Conservation (phyloP, 2,329 filamentous ascomycete genomes). For the Ilyonectria robusta region DNA sequence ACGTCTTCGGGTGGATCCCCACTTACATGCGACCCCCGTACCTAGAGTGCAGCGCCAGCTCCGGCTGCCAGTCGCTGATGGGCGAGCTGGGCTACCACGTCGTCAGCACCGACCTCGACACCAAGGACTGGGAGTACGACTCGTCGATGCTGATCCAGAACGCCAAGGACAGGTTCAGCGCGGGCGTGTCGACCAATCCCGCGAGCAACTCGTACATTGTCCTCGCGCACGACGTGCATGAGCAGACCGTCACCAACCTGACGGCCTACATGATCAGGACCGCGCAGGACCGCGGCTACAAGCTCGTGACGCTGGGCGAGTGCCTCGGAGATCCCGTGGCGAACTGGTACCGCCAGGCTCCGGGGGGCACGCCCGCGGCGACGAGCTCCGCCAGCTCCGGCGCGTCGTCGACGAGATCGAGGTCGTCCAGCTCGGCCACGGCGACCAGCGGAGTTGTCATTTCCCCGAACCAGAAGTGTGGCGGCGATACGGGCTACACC, state of each 20-base stretch:
- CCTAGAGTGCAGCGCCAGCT: conserved; percentile 57
- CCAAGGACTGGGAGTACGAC: conserved; percentile 71
- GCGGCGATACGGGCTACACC: conserved; percentile 52
- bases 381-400: conserved; percentile 9
- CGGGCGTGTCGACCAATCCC: conserved; percentile 52
- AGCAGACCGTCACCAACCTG: conserved; percentile 61
- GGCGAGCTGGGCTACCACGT: conserved; percentile 67
- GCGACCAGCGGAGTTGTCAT: conserved; percentile 42
- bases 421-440: conserved; percentile 19
- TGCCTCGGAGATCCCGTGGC: conserved; percentile 67
- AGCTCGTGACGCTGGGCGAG: conserved; percentile 68
- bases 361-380: conserved; percentile 29
- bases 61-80: conserved; percentile 57
- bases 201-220: conserved; percentile 60
- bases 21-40: conserved; percentile 63
- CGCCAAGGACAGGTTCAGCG: conserved; percentile 57
- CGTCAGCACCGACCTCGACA: conserved; percentile 71
- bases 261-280: conserved; percentile 59
- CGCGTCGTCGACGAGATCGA: conserved; percentile 26
- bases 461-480: conserved; percentile 56
- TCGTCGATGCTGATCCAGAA: conserved; percentile 63
- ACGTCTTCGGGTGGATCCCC: conserved; percentile 59
- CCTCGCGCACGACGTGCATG: conserved; percentile 67
- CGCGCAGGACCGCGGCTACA: conserved; percentile 59
- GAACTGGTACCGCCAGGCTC: conserved; percentile 65